A percentile compares a stretch with the other conserved stretches of the same genome.
phyloP scores from a whole-genome alignment of 129 eudicot genomes.

The Flaveria linearis region DNA sequence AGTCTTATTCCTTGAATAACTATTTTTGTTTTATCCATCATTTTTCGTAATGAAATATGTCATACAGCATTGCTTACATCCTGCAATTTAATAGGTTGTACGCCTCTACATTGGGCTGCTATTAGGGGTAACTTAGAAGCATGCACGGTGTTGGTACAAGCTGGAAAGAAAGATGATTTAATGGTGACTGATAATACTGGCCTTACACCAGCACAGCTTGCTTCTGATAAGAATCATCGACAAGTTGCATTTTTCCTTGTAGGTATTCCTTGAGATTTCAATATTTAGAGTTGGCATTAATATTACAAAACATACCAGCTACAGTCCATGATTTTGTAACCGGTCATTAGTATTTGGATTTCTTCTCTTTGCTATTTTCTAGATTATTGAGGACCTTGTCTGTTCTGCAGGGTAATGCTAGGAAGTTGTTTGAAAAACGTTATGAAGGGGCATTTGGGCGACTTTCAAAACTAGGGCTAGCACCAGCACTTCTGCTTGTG shows the following conservation, averaged over 20 bases:
- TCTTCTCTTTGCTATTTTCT: not conserved
- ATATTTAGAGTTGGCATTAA: not conserved
- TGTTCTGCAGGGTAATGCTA: constrained; percentile 82
- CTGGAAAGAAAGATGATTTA: constrained; percentile 93
- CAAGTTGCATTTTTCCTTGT: constrained; percentile 99
- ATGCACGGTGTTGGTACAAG: constrained; percentile 93
- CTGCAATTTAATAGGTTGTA: constrained; percentile 74
- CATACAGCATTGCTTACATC: constrained; percentile 20
- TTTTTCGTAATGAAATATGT: constrained; percentile 6
- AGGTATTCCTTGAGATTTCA: constrained; percentile 55
- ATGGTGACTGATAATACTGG: constrained; percentile 88
- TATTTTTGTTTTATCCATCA: constrained; percentile 8
- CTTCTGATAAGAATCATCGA: constrained; percentile 93
- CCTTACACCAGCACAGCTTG: constrained; percentile 98
- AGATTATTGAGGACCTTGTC: constrained; percentile 11
- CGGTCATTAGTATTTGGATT: not conserved
- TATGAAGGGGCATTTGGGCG: constrained; percentile 72
- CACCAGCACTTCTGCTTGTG: constrained; percentile 80
- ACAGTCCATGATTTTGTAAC: not conserved
- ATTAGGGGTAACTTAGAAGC: constrained; percentile 96
- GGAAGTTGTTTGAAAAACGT: constrained; percentile 73
- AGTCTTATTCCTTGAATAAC: not conserved
- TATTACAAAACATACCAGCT: constrained; percentile 8
- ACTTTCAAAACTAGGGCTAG: constrained; percentile 89
- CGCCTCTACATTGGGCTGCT: constrained; percentile 99